phyloP scores from a whole-genome alignment of 2,329 filamentous ascomycete genomes.

The Aspergillus piperis region DNA sequence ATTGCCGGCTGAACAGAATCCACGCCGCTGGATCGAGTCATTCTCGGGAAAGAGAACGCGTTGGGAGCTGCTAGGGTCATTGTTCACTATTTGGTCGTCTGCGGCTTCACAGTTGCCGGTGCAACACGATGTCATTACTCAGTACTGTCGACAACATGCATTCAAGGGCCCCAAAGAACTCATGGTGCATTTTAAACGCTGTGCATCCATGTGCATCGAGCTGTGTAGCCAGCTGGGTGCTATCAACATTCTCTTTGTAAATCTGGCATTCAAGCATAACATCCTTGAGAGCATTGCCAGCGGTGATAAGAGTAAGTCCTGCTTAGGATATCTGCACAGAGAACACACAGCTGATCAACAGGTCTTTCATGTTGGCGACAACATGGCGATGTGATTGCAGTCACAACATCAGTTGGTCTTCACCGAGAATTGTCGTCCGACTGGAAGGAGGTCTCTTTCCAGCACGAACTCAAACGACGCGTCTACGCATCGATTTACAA shows the following conservation, averaged over 20 bases:
- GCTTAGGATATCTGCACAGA: not conserved
- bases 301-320: conserved; percentile 5
- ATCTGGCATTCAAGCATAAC: conserved; percentile 7
- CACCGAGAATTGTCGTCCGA: not conserved
- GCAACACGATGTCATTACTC: not conserved
- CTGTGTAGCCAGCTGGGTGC: conserved; percentile 3
- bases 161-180: not conserved
- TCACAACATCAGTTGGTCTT: conserved; percentile 3
- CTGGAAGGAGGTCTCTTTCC: not conserved
- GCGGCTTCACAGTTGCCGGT: not conserved
- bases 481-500: conserved; percentile 9
- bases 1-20: not conserved
- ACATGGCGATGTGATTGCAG: not conserved
- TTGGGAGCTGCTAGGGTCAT: not conserved
- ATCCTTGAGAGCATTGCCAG: conserved; percentile 5
- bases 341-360: not conserved
- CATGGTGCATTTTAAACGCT: conserved; percentile 8
- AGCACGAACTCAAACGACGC: conserved; percentile 6
- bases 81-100: conserved; percentile 8
- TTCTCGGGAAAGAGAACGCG: not conserved
- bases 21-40: conserved; percentile 1
- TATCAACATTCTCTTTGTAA: not conserved
- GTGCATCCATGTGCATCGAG: conserved; percentile 5
- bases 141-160: not conserved
- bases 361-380: conserved; percentile 2